Base-by-base conservation (phyloP, 805 yeast genomes). In the Jamesozyma hellenica region DNA sequence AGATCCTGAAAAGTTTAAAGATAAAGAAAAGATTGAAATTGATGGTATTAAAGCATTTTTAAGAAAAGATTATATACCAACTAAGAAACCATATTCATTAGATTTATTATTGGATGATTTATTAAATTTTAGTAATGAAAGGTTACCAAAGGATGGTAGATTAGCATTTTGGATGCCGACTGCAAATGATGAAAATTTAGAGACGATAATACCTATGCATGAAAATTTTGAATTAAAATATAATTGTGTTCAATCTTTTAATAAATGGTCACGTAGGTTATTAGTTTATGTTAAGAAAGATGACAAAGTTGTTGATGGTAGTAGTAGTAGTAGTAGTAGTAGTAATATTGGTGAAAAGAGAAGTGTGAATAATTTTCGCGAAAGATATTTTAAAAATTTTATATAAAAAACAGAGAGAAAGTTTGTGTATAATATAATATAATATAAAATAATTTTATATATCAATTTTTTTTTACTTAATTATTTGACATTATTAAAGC, bases 91-190 rank as follows among this genome's bases (percentile, higher is more conserved):
- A 1, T 87, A 86, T 55, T 81, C 82, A 42, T 68, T 92, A 48
- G 85, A 83, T 47, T 66, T 75, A 33, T 65, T 92, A 47, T 64
- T 92, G 30, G 84, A 81, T 49, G 96, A 90, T 55, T 65, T 92
- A 28, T 65, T 92, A 31, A 60, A 68, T 16, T 92, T 82, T 66
- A 72, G 95, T 0, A 75, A 87, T 3, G 66, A 70, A 12, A 72
- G 88, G 50, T 67, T 92, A 39, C 83, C 82, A 0, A 62, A 76
- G 2, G 75, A 74, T 7, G 95, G 96, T 1, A 67, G 97, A 46
- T 67, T 92, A 28, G 84, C 92, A 21, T 88, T 87, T 60, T 92
- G 98, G 98, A 85, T 88, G 92, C 98, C 98, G 0, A 82, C 94
- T 1, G 94, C 96, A 1, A 87, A 88, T 56, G 94, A 84, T 52